A percentile compares a stretch with the other conserved stretches of the same genome.
Conservation (phyloP, 202 grass and related monocot species). For the Setaria viridis region DNA sequence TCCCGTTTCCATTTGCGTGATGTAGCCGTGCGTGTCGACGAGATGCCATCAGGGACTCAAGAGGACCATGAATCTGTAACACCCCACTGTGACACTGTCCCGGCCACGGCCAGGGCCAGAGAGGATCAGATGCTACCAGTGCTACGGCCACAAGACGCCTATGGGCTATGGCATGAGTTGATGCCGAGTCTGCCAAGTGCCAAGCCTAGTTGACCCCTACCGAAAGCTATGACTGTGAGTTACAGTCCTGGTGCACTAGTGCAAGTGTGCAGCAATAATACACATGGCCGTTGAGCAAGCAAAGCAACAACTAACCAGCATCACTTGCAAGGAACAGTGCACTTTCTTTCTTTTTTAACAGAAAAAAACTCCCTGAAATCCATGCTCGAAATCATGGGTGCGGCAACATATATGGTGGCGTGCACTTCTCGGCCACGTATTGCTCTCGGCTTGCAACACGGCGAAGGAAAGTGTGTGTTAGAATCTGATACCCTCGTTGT, state of each 20-base stretch:
- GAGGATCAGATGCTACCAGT: background rate
- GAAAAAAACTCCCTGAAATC: background rate
- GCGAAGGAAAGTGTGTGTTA: too few relatives aligned
- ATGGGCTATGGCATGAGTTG: background rate
- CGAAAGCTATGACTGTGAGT: background rate
- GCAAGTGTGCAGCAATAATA: background rate
- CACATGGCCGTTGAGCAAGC: slow-evolving; percentile 12
- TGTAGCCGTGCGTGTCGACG: background rate
- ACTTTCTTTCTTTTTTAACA: too few relatives aligned
- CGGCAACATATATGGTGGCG: background rate
- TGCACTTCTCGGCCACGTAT: slow-evolving; percentile 28
- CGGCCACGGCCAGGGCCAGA: background rate
- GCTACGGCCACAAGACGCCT: background rate
- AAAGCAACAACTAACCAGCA: background rate
- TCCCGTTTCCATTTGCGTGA: background rate
- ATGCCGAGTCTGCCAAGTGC: too few relatives aligned
- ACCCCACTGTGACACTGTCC: background rate
- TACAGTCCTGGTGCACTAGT: background rate
- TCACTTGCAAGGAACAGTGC: slow-evolving; percentile 33
- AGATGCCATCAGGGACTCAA: background rate
- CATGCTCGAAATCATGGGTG: background rate
- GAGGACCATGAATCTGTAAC: background rate
- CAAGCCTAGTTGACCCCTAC: slow-evolving; percentile 1
- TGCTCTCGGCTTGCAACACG: too few relatives aligned
- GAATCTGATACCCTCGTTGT: too few relatives aligned